Conservation (phyloP, 1,284 basidiomycete species). For the Pseudozyma pruni region DNA sequence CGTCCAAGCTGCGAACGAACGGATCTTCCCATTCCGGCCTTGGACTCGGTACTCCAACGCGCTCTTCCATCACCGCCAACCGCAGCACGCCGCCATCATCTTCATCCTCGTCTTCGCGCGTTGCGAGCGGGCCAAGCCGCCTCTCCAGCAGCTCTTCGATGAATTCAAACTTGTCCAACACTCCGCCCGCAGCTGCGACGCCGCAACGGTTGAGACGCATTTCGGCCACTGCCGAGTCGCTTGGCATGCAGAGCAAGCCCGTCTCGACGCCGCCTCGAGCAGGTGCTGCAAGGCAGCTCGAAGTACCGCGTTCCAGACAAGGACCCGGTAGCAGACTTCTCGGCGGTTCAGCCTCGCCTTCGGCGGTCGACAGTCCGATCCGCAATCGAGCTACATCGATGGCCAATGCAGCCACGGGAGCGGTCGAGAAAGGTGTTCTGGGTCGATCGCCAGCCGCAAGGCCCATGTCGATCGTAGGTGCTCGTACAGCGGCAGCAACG, state of each 20-base stretch:
- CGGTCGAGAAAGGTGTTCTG: constrained; percentile 39
- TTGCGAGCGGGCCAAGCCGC: constrained; percentile 37
- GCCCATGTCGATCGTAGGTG: constrained; percentile 24
- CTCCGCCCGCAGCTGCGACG: constrained; percentile 31
- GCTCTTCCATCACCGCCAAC: constrained; percentile 17
- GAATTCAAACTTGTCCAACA: constrained; percentile 31
- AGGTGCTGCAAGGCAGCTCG: constrained; percentile 20
- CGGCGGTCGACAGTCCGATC: constrained; percentile 20
- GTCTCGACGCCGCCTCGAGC: constrained; percentile 33
- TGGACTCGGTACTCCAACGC: constrained; percentile 39
- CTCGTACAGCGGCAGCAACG: constrained; percentile 14
- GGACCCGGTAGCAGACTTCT: constrained; percentile 7
- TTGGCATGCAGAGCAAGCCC: constrained; percentile 23
- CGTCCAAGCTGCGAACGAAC: constrained; percentile 25
- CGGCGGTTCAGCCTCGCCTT: constrained; percentile 21
- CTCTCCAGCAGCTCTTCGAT: constrained; percentile 42
- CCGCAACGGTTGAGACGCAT: constrained; percentile 34
- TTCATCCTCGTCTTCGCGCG: constrained; percentile 22
- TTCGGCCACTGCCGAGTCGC: constrained; percentile 41
- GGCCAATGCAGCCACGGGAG: constrained; percentile 34
- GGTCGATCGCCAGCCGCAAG: constrained; percentile 24
- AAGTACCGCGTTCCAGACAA: constrained; percentile 16
- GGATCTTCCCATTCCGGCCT: constrained; percentile 35
- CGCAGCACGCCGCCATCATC: constrained; percentile 18
- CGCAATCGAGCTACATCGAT: constrained; percentile 42